Percentiles rank a stretch among this genome's conserved stretches.
These are phyloP conservation scores for Pulicaria dysenterica DNA, from an alignment of 129 eudicot genomes.

Conservation along the genomic window DNA sequence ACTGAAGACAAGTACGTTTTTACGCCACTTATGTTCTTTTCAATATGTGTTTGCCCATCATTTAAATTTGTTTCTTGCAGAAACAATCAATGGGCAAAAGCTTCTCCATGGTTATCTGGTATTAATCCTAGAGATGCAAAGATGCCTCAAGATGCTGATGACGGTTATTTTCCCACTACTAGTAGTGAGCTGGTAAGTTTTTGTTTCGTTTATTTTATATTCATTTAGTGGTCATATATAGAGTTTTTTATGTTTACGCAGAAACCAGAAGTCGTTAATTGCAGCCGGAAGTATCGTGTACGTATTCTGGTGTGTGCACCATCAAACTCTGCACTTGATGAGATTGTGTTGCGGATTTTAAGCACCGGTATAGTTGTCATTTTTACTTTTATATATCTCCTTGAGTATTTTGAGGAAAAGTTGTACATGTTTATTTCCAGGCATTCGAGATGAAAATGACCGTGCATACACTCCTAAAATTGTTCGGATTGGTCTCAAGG, in stretches of 20 bases:
- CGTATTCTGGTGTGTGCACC: conserved; percentile 99
- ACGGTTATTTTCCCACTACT: conserved; percentile 88
- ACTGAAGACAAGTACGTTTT: conserved; percentile 63
- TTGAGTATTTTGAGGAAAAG: background rate
- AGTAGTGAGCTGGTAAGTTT: conserved; percentile 81
- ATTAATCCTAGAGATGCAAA: conserved; percentile 79
- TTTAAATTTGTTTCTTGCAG: conserved; percentile 42
- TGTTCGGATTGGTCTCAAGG: conserved; percentile 92
- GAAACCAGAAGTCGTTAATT: conserved; percentile 94
- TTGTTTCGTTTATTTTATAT: background rate
- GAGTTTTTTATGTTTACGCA: conserved; percentile 26
- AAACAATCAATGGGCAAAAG: conserved; percentile 74
- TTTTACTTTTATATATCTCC: background rate
- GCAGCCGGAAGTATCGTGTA: conserved; percentile 91
- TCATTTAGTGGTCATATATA: conserved; percentile 8
- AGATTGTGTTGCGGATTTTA: conserved; percentile 84
- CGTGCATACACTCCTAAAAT: conserved; percentile 81
- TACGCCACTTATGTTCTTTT: background rate
- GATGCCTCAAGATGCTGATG: conserved; percentile 95
- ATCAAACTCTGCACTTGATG: conserved; percentile 97
- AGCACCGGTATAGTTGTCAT: conserved; percentile 54
- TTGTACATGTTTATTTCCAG: conserved; percentile 50
- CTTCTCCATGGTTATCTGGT: conserved; percentile 88
- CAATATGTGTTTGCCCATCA: too few species aligned
- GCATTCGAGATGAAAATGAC: conserved; percentile 93